Percentiles rank a stretch among this genome's conserved stretches.
These are phyloP conservation scores for Xerocomus brunneocitrinus DNA, from an alignment of 768 basidiomycete species.

Conservation along the genomic window DNA sequence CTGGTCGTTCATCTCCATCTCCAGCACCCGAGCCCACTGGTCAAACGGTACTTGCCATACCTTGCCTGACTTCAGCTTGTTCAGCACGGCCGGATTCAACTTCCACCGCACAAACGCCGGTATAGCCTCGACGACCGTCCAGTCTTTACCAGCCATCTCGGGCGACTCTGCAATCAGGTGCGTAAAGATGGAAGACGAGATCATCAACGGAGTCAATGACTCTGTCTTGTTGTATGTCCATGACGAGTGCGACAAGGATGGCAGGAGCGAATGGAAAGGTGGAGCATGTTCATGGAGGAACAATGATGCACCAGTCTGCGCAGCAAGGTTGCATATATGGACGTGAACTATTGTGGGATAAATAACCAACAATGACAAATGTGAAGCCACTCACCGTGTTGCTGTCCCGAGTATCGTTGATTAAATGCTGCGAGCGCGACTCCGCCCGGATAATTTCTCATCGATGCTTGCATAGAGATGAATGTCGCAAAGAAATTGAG, in stretches of 20 bases:
- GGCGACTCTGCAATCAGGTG: slow-evolving; percentile 57
- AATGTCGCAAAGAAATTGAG: slow-evolving; percentile 52
- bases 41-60: slow-evolving; percentile 22
- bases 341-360: slow-evolving; percentile 46
- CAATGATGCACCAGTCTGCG: slow-evolving; percentile 86
- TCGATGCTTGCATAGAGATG: slow-evolving; percentile 54
- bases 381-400: slow-evolving; percentile 24
- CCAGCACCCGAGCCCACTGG: slow-evolving; percentile 27
- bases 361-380: background rate
- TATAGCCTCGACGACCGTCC: slow-evolving; percentile 44
- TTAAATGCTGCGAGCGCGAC: slow-evolving; percentile 64
- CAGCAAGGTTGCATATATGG: slow-evolving; percentile 79
- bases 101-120: slow-evolving; percentile 42
- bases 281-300: slow-evolving; percentile 70
- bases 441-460: slow-evolving; percentile 88
- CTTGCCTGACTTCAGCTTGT: slow-evolving; percentile 16
- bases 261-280: slow-evolving; percentile 35
- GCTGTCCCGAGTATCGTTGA: slow-evolving; percentile 35
- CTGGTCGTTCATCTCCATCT: slow-evolving; percentile 36
- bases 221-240: slow-evolving; percentile 90
- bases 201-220: slow-evolving; percentile 43
- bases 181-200: slow-evolving; percentile 43
- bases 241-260: slow-evolving; percentile 10
- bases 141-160: slow-evolving; percentile 28
- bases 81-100: slow-evolving; percentile 14